Evolutionary conservation across 345 rosid species (phyloP).

Genomic region (Luvunga scandens): DNA sequence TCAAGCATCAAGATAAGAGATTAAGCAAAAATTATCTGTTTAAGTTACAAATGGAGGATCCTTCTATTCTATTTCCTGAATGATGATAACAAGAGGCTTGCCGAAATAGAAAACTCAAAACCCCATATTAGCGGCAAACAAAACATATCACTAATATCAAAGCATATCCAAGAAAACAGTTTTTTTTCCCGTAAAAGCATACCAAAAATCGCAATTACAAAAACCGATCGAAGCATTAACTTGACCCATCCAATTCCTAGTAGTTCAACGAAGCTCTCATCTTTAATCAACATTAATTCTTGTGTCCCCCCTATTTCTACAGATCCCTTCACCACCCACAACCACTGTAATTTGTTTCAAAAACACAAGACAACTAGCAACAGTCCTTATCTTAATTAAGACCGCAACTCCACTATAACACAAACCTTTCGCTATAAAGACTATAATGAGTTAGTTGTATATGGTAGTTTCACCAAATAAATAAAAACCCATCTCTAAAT

Average conservation of each 20-base stretch:
- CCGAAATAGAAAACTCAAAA: neutral
- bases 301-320: slow-evolving; percentile 15
- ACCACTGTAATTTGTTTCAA: slow-evolving; percentile 12
- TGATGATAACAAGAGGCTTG: neutral
- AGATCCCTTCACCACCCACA: slow-evolving; percentile 19
- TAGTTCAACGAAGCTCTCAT: slow-evolving; percentile 7
- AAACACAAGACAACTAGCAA: slow-evolving; percentile 1
- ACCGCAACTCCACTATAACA: slow-evolving; percentile 15
- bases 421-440: slow-evolving; percentile 20
- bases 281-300: slow-evolving; percentile 17
- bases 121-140: neutral
- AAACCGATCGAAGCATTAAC: slow-evolving; percentile 8
- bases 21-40: neutral
- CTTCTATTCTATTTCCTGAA: neutral
- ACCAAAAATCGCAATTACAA: neutral
- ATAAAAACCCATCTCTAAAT: slow-evolving; percentile 11
- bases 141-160: neutral
- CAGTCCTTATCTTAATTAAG: slow-evolving; percentile 3
- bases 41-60: neutral
- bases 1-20: neutral
- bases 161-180: neutral
- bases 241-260: slow-evolving; percentile 5
- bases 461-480: slow-evolving; percentile 17
- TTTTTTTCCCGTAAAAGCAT: neutral
- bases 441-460: slow-evolving; percentile 14